Conservation (phyloP, 352 stramenopile species). For the Globisporangium apiculatum region DNA sequence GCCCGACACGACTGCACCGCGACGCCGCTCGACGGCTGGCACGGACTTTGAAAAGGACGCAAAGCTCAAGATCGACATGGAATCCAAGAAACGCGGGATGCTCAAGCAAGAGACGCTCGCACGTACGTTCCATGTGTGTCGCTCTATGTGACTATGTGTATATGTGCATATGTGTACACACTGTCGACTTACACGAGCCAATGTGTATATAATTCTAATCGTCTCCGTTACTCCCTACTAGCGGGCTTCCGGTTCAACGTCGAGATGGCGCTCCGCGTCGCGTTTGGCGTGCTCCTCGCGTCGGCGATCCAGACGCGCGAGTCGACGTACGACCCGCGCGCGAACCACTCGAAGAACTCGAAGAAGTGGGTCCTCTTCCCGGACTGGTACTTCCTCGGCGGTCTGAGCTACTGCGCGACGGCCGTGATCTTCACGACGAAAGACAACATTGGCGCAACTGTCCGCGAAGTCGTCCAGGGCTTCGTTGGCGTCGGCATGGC, state of each 20-base stretch:
- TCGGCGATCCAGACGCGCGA: constrained; percentile 52
- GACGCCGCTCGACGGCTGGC: constrained; percentile 20
- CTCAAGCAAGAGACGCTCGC: constrained; percentile 18
- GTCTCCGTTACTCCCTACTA: constrained; percentile 3
- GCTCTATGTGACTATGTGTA: not conserved
- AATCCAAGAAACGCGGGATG: constrained; percentile 16
- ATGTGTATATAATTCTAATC: too few species aligned
- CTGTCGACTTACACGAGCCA: too few species aligned
- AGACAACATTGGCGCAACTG: constrained; percentile 32
- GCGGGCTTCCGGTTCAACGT: constrained; percentile 26
- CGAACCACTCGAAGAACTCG: constrained; percentile 26
- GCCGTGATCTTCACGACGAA: constrained; percentile 33
- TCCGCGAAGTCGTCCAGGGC: constrained; percentile 31
- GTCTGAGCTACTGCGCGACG: constrained; percentile 56
- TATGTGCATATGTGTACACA: too few species aligned
- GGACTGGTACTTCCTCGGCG: constrained; percentile 55
- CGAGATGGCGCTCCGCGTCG: constrained; percentile 43
- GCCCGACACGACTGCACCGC: not conserved
- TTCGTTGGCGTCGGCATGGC: constrained; percentile 38
- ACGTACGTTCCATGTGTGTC: constrained; percentile 10
- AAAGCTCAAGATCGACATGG: constrained; percentile 22
- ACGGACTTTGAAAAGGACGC: constrained; percentile 23
- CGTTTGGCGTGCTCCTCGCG: constrained; percentile 46
- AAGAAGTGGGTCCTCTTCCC: constrained; percentile 63
- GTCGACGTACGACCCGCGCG: constrained; percentile 19